phyloP scores from a whole-genome alignment of 257 asterid species.

The Solanum bulbocastanum region DNA sequence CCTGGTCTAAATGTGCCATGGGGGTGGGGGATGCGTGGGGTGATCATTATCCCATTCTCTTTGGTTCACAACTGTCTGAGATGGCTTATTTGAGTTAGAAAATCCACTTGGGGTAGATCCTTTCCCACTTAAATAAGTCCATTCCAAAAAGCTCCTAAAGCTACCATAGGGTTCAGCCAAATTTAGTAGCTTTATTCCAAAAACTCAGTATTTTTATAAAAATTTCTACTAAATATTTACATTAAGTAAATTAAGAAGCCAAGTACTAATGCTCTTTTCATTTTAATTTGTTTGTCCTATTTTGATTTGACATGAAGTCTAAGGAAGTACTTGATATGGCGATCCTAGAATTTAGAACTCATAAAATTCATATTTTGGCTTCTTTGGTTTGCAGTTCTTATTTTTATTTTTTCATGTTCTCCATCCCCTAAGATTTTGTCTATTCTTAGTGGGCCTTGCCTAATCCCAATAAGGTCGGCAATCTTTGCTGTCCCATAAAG shows the following conservation, averaged over 20 bases:
- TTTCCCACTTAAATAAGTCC: background rate
- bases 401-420: background rate
- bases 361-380: background rate
- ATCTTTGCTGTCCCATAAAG: background rate
- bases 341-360: background rate
- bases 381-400: background rate
- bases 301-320: background rate
- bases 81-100: background rate
- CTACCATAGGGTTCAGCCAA: background rate
- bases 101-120: background rate
- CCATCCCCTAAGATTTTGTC: background rate
- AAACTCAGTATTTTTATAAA: too few species aligned
- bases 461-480: background rate
- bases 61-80: background rate
- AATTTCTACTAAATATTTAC: background rate
- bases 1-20: background rate
- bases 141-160: background rate
- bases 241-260: background rate
- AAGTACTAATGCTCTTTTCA: background rate
- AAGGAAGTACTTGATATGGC: too few species aligned
- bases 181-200: background rate
- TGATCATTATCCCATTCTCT: background rate
- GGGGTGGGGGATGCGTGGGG: background rate
- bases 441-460: background rate
- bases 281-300: background rate